A percentile compares a stretch with the other conserved stretches of the same genome.
These are phyloP conservation scores for Plantago major DNA, from an alignment of 257 asterid genomes.

Conservation along the genomic window DNA sequence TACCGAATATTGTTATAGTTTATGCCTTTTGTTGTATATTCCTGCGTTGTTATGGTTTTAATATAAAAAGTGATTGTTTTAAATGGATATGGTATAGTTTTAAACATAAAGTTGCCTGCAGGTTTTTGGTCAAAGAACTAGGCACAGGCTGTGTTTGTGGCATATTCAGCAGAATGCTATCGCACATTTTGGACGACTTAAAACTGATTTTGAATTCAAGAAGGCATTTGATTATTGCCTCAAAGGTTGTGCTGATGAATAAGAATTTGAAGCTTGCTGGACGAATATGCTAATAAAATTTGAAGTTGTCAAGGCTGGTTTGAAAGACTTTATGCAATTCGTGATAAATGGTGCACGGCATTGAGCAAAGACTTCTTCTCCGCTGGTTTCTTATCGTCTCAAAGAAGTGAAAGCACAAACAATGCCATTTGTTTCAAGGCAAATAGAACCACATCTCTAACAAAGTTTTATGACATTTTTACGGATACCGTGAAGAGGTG, in stretches of 20 bases:
- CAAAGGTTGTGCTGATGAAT: neutral
- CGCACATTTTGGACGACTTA: neutral
- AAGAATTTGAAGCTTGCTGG: neutral
- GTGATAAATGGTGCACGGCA: neutral
- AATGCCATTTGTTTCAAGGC: neutral
- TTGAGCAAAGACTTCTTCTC: neutral
- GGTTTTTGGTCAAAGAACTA: neutral
- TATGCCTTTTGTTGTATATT: too few species aligned
- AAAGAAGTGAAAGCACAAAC: neutral
- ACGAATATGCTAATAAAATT: neutral
- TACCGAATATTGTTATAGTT: too few species aligned
- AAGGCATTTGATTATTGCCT: neutral
- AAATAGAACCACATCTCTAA: neutral
- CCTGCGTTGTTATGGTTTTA: too few species aligned
- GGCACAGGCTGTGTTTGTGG: neutral
- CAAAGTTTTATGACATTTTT: neutral
- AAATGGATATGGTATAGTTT: too few species aligned
- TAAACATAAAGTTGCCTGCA: neutral
- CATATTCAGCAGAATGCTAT: neutral
- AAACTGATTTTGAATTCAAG: neutral
- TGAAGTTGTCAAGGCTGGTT: neutral
- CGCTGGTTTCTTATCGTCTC: neutral
- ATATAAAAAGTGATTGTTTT: too few species aligned
- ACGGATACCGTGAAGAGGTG: neutral
- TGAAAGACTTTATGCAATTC: neutral